Evolutionary conservation across 345 rosid genomes (phyloP).

Genomic region (Cardiospermum halicacabum): DNA sequence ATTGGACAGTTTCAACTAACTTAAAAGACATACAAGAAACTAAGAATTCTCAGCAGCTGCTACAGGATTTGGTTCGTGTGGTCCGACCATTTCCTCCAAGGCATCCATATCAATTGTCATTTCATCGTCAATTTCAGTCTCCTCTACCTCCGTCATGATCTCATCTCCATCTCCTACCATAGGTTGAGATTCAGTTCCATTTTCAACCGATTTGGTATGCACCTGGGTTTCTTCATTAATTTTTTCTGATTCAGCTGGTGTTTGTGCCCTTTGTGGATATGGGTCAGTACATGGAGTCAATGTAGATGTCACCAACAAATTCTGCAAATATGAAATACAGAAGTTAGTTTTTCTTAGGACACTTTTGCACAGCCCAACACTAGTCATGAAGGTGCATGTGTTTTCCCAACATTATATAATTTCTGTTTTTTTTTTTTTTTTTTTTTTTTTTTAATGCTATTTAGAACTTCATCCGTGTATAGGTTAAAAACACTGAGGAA

Average conservation of each 20-base stretch:
- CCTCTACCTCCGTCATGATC: constrained; percentile 70
- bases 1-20: background rate
- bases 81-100: constrained; percentile 42
- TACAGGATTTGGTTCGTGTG: constrained; percentile 45
- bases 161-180: constrained; percentile 57
- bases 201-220: constrained; percentile 33
- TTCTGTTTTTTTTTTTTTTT: no score
- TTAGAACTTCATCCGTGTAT: background rate
- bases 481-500: background rate
- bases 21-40: background rate
- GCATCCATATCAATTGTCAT: constrained; percentile 70
- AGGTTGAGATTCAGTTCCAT: constrained; percentile 67
- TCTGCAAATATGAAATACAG: constrained; percentile 36
- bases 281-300: constrained; percentile 45
- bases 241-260: constrained; percentile 25
- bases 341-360: background rate
- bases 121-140: constrained; percentile 56
- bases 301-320: constrained; percentile 74
- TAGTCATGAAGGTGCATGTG: background rate
- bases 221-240: constrained; percentile 25
- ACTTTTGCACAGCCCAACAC: background rate
- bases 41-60: constrained; percentile 36
- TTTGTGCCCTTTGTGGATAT: constrained; percentile 32
- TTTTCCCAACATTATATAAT: no score
- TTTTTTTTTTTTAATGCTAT: background rate